These are phyloP conservation scores for Linnemannia schmuckeri DNA, from an alignment of 192 early-diverging fungal species.

Conservation along the genomic window DNA sequence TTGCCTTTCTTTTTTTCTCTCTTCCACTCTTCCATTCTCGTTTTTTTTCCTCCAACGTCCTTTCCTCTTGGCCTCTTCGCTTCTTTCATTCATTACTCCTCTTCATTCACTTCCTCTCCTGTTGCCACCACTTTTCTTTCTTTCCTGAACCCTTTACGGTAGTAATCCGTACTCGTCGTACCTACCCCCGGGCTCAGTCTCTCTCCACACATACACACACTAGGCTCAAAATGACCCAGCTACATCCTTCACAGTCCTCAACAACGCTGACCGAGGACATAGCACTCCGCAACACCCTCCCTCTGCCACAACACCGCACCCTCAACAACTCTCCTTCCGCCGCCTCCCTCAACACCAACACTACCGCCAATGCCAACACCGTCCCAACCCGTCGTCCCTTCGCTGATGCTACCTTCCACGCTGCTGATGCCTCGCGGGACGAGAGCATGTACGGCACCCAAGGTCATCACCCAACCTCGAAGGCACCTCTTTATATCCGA, in stretches of 20 bases:
- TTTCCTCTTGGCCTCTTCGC: neutral
- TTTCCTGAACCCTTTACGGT: neutral
- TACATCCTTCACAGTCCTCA: slow-evolving; percentile 39
- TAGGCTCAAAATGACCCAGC: neutral
- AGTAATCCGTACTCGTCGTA: neutral
- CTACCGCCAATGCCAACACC: slow-evolving; percentile 25
- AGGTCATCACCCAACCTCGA: slow-evolving; percentile 49
- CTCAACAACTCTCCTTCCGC: slow-evolving; percentile 37
- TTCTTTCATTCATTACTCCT: too few relatives aligned
- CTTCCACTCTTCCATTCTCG: neutral
- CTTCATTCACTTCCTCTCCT: neutral
- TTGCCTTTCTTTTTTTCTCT: neutral
- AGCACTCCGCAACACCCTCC: neutral
- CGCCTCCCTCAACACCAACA: slow-evolving; percentile 36
- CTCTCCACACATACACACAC: neutral
- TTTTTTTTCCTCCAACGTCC: neutral
- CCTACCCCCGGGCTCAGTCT: neutral
- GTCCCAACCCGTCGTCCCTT: slow-evolving; percentile 24
- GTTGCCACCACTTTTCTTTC: neutral
- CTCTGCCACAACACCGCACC: slow-evolving; percentile 10
- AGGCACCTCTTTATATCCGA: slow-evolving; percentile 25
- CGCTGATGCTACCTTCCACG: slow-evolving; percentile 22
- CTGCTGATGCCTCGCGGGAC: neutral
- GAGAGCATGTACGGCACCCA: slow-evolving; percentile 27
- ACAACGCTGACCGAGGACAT: slow-evolving; percentile 37